These are phyloP conservation scores for Leptographium radiaticola DNA, from an alignment of 2,329 filamentous ascomycete species.

Conservation along the genomic window DNA sequence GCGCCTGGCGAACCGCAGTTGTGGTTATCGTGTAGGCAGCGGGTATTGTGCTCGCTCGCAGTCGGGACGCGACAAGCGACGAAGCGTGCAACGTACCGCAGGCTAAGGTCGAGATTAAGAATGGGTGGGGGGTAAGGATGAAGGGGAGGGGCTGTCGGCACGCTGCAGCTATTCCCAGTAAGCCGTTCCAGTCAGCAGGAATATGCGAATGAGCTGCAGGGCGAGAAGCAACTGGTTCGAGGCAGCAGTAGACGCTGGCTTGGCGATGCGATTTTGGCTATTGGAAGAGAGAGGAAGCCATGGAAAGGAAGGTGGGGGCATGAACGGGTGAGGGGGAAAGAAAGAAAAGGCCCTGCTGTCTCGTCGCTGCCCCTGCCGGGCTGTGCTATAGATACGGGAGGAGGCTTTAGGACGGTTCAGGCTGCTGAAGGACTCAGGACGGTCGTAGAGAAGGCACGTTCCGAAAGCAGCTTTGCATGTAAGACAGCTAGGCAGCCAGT, in stretches of 20 bases:
- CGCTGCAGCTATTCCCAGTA: too few relatives aligned
- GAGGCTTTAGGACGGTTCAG: too few relatives aligned
- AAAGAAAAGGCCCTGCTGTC: too few relatives aligned
- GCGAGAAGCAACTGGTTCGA: not conserved
- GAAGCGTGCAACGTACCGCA: too few relatives aligned
- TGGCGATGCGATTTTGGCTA: not conserved
- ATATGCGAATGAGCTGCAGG: not conserved
- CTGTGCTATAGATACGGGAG: too few relatives aligned
- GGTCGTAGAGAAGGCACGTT: not conserved
- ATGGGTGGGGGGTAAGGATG: not conserved
- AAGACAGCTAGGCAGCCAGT: not conserved
- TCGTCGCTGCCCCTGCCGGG: too few relatives aligned
- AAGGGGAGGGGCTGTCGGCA: not conserved
- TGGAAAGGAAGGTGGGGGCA: not conserved
- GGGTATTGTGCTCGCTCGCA: not conserved
- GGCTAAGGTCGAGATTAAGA: not conserved
- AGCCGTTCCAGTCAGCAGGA: too few relatives aligned
- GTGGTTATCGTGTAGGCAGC: not conserved
- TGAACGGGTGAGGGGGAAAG: too few relatives aligned
- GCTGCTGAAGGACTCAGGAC: not conserved
- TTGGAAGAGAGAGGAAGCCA: not conserved
- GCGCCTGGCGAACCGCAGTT: conserved; percentile 7
- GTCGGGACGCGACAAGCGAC: too few relatives aligned
- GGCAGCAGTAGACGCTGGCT: not conserved
- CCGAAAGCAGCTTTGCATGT: not conserved